phyloP scores from a whole-genome alignment of 345 rosid species.

The Trapa bicornis region DNA sequence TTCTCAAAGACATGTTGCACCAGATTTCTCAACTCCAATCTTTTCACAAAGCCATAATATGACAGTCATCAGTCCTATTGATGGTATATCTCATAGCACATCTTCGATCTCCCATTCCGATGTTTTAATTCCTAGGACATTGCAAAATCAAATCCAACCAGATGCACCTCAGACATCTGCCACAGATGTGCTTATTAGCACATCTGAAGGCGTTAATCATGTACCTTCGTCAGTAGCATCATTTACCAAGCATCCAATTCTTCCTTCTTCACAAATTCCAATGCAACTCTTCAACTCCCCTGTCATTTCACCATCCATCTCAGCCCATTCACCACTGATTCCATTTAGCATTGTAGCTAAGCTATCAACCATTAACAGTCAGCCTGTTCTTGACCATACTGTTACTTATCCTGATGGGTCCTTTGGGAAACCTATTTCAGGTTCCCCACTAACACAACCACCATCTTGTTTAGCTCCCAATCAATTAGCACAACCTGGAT shows the following conservation, averaged over 20 bases:
- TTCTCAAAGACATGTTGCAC: neutral
- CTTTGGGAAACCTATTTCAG: neutral
- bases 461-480: neutral
- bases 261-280: neutral
- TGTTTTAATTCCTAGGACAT: neutral
- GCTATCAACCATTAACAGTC: neutral
- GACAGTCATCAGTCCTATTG: neutral
- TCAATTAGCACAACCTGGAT: neutral
- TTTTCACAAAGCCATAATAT: neutral
- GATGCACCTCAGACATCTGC: neutral
- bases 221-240: neutral
- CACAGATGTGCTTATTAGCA: neutral
- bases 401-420: neutral
- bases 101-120: neutral
- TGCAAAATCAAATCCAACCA: neutral
- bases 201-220: neutral
- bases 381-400: neutral
- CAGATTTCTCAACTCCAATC: neutral
- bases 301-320: neutral
- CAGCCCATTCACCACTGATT: neutral
- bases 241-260: neutral
- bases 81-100: neutral
- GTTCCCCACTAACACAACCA: neutral
- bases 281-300: constrained; percentile 2
- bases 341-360: neutral